These are phyloP conservation scores for Gonium pectorale DNA, from an alignment of 139 green algal species.

Conservation along the genomic window DNA sequence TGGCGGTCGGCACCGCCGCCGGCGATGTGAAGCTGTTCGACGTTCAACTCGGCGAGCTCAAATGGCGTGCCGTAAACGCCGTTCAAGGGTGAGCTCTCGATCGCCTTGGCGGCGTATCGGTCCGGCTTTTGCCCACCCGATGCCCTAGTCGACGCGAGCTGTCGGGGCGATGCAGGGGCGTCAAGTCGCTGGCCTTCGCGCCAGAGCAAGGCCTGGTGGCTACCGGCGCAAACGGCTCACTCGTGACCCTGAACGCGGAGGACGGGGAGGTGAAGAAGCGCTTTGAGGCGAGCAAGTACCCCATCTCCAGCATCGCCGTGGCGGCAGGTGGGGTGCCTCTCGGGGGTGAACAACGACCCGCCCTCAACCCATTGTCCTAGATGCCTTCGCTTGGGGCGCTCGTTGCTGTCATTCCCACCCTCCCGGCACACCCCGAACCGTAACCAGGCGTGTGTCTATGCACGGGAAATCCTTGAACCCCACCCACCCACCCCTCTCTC, in stretches of 20 bases:
- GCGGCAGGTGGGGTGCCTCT: no score
- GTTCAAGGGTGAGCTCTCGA: conserved; percentile 75
- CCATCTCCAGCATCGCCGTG: conserved; percentile 55
- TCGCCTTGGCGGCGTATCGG: no score
- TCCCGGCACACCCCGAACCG: no score
- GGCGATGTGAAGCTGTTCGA: conserved; percentile 73
- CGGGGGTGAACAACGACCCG: no score
- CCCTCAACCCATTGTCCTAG: no score
- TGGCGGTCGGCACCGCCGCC: conserved; percentile 66
- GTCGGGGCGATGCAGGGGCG: conserved; percentile 54
- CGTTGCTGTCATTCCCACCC: no score
- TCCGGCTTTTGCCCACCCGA: no score
- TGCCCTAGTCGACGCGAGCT: no score
- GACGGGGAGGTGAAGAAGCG: conserved; percentile 42
- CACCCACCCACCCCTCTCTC: no score
- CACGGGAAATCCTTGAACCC: no score
- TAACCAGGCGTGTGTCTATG: no score
- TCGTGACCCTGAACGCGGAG: conserved; percentile 33
- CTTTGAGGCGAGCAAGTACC: conserved; percentile 70
- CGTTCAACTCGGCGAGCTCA: conserved; percentile 61
- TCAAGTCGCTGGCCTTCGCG: conserved; percentile 47
- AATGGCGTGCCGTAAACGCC: conserved; percentile 59
- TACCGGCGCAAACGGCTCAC: conserved; percentile 25
- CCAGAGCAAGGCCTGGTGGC: conserved; percentile 35
- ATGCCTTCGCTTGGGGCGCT: not conserved